Conservation (phyloP, 2,329 filamentous ascomycete species). For the Penicillium concentricum region DNA sequence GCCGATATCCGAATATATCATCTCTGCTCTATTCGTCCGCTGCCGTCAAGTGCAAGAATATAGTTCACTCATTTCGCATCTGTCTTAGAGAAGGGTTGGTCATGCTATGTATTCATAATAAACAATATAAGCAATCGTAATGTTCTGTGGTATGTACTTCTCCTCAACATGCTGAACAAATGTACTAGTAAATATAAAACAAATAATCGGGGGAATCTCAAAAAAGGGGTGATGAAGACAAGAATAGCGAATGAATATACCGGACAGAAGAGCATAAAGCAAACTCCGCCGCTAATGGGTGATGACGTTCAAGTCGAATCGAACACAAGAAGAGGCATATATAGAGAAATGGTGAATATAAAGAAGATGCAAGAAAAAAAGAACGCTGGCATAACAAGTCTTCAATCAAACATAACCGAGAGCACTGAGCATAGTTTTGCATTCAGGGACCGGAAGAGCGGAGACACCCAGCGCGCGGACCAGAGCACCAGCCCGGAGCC, state of each 20-base stretch:
- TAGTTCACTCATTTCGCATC: not conserved
- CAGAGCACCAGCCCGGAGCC: constrained; percentile 56
- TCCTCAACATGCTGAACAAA: constrained; percentile 17
- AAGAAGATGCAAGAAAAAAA: constrained; percentile 6
- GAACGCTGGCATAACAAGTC: not conserved
- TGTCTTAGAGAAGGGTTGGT: not conserved
- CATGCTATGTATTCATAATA: not conserved
- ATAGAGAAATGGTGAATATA: not conserved
- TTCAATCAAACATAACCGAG: constrained; percentile 38
- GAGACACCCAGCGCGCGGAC: constrained; percentile 55
- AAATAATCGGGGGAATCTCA: constrained; percentile 23
- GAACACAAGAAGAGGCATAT: constrained; percentile 5
- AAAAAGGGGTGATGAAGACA: constrained; percentile 11
- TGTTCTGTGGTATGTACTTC: constrained; percentile 20
- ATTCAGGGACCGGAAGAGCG: constrained; percentile 50
- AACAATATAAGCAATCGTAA: constrained; percentile 3
- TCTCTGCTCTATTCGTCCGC: not conserved
- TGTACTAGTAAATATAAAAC: constrained; percentile 16
- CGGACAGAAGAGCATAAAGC: constrained; percentile 21
- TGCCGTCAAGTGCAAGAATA: not conserved
- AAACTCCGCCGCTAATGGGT: constrained; percentile 29
- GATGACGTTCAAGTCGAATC: constrained; percentile 10
- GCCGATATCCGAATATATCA: not conserved
- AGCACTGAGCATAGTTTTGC: constrained; percentile 40
- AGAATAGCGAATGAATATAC: constrained; percentile 21